Evolutionary conservation across 306 rosid species (phyloP).

Genomic region (Trifolium subterraneum): DNA sequence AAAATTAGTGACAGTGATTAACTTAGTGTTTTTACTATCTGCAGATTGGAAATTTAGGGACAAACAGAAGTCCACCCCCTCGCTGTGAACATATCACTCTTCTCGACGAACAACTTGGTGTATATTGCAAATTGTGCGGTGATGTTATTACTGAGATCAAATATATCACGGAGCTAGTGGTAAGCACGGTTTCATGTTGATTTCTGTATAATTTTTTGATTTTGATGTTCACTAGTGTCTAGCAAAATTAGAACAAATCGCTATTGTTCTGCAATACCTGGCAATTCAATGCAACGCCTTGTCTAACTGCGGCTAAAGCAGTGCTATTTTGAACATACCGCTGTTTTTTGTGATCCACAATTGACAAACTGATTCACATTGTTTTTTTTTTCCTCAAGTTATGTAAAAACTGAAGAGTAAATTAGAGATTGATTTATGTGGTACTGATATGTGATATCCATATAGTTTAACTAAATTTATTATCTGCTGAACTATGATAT

Average conservation of each 20-base stretch:
- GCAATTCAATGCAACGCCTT: background rate
- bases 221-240: background rate
- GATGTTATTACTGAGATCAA: conserved; percentile 16
- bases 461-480: too few species aligned
- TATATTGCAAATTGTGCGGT: conserved; percentile 35
- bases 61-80: background rate
- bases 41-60: conserved; percentile 36
- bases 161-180: conserved; percentile 34
- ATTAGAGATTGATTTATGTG: too few species aligned
- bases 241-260: background rate
- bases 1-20: background rate
- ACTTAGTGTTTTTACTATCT: conserved; percentile 25
- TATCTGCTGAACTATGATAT: too few species aligned
- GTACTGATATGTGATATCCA: too few species aligned
- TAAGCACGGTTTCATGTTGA: conserved; percentile 35
- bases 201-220: background rate
- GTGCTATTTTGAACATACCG: background rate
- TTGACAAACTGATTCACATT: background rate
- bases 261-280: too few species aligned
- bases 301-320: background rate
- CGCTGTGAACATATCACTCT: conserved; percentile 25
- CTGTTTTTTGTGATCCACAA: background rate
- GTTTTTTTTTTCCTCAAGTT: too few species aligned
- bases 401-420: too few species aligned
- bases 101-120: conserved; percentile 44